Evolutionary conservation across 768 basidiomycete genomes (phyloP), one percentile per base, ranked within the genome.

Genomic region (Russula emetica): DNA sequence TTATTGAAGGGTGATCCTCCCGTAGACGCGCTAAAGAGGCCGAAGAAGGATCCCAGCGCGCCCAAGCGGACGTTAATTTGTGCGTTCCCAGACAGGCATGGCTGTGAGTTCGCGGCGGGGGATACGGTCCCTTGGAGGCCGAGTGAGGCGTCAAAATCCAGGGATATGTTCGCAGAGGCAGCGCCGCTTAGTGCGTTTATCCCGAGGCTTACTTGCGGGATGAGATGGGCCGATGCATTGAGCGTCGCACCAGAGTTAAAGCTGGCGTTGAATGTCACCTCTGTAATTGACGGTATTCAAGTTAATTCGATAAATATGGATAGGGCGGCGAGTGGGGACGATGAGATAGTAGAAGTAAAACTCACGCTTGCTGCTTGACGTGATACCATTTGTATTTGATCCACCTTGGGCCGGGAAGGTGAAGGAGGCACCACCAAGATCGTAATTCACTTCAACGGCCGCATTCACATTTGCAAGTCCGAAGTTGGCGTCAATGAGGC

Each of bases 201-300:
- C 7, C n/a, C 58, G 13, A 68, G 44, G 24, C 8, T 62, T 62
- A 61, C 72, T 44, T 62, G 72, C 0, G 82, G 83, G 62, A 80
- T 82, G 40, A 84, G 70, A 68, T 84, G 82, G 5, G 78, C 82
- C 32, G 74, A 71, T 32, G 83, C 62, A 70, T 75, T 13, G 16
- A 55, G 78, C 80, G 2, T 38, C 36, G n/a, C n/a, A 1, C 22
- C 53, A 6, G 26, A 1, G 22, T 28, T 8, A 5, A 36, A 36
- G 53, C 5, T 40, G 36, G 20, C 36, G 36, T 22, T 38, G 22
- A 38, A 5, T 5, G n/a, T 26, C 53, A 24, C n/a, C 53, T 16
- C 36, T 22, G 36, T 9, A n/a, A 34, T 18, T 36, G 22, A 13
- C 13, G 28, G 3, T 4, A 28, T 36, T 36, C 14, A 22, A 10